Evolutionary conservation across 225 moss, liverwort and hornwort species (phyloP).

Genomic region (Neckera pumila): DNA sequence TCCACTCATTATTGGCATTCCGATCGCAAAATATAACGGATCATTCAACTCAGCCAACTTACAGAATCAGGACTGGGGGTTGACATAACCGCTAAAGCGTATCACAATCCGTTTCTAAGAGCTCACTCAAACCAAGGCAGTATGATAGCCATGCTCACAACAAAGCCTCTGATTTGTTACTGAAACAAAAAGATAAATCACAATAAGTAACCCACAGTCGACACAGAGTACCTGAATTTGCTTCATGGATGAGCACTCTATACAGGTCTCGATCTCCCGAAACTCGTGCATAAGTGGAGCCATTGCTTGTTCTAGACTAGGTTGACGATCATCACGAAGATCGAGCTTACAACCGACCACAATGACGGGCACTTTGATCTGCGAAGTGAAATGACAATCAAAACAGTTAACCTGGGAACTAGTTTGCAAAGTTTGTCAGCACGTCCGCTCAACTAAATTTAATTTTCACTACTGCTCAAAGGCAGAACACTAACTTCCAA

Average conservation of each 20-base stretch:
- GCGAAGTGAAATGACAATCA: neutral
- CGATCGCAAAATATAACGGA: neutral
- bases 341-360: slow-evolving; percentile 91
- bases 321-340: slow-evolving; percentile 74
- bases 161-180: neutral
- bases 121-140: neutral
- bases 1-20: neutral
- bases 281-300: slow-evolving; percentile 88
- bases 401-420: neutral
- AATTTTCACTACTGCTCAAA: neutral
- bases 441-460: neutral
- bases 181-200: neutral
- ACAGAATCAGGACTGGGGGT: neutral
- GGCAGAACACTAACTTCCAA: slow-evolving; percentile 43
- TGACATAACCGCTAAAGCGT: neutral
- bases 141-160: neutral
- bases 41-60: neutral
- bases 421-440: neutral
- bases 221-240: slow-evolving; percentile 66
- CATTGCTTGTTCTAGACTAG: slow-evolving; percentile 87
- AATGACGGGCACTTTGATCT: slow-evolving; percentile 84
- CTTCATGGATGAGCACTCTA: slow-evolving; percentile 79
- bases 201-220: neutral
- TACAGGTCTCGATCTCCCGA: slow-evolving; percentile 86
- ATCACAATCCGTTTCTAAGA: neutral